Conservation (phyloP, 208 protist genomes). For the Leishmania aethiopica region DNA sequence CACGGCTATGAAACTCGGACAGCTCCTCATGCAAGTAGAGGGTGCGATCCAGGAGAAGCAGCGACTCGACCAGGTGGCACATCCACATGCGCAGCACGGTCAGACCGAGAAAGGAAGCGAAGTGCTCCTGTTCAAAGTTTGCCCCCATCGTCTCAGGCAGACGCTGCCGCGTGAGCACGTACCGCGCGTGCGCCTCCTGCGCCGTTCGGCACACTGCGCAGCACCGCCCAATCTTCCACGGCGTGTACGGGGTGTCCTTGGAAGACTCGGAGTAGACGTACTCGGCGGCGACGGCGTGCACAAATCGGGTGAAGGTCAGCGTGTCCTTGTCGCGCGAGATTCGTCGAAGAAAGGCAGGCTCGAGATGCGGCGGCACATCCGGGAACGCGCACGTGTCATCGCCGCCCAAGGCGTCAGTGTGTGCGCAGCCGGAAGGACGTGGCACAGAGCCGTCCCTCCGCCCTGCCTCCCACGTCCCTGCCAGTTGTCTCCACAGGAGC, state of each 20-base stretch:
- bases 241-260: slow-evolving; percentile 40
- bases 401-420: not conserved
- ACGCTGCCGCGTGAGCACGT: slow-evolving; percentile 8
- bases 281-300: slow-evolving; percentile 44
- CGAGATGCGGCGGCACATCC: slow-evolving; percentile 54
- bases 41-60: slow-evolving; percentile 77
- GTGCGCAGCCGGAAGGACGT: not conserved
- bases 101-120: slow-evolving; percentile 75
- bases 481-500: slow-evolving; percentile 56
- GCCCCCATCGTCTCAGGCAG: slow-evolving; percentile 36
- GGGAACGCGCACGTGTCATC: slow-evolving; percentile 11
- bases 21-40: slow-evolving; percentile 78
- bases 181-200: slow-evolving; percentile 43
- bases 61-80: slow-evolving; percentile 82
- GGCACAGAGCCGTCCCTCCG: not conserved
- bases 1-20: not conserved
- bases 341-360: slow-evolving; percentile 75
- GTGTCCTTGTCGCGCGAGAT: slow-evolving; percentile 64
- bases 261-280: slow-evolving; percentile 53
- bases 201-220: slow-evolving; percentile 48
- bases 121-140: slow-evolving; percentile 45
- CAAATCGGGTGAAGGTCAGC: slow-evolving; percentile 59
- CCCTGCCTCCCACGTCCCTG: slow-evolving; percentile 21
- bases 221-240: slow-evolving; percentile 31
- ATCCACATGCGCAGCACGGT: slow-evolving; percentile 91